These are phyloP conservation scores for Crithidia bombi DNA, from an alignment of 208 protist genomes.

Conservation along the genomic window DNA sequence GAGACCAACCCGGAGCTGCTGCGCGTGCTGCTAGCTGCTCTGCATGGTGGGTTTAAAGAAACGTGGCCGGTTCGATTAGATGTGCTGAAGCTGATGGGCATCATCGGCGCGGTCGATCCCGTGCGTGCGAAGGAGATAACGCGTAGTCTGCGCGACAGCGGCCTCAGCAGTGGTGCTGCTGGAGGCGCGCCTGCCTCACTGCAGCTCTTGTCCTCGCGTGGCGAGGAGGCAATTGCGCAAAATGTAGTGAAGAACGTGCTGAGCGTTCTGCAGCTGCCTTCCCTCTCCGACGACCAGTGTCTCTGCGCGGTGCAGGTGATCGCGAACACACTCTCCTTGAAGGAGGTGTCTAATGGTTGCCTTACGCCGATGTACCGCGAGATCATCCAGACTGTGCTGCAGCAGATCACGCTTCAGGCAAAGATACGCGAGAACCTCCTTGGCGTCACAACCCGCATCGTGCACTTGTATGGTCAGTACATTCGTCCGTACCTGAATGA, in stretches of 20 bases:
- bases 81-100: slow-evolving; percentile 90
- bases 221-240: slow-evolving; percentile 75
- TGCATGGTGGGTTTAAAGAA: slow-evolving; percentile 90
- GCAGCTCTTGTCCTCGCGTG: slow-evolving; percentile 25
- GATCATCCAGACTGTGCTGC: slow-evolving; percentile 71
- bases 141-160: slow-evolving; percentile 53
- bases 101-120: slow-evolving; percentile 88
- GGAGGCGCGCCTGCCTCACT: slow-evolving; percentile 28
- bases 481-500: slow-evolving; percentile 70
- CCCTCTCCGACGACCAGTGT: slow-evolving; percentile 84
- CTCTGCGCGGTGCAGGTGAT: slow-evolving; percentile 77
- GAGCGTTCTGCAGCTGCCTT: slow-evolving; percentile 81
- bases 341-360: slow-evolving; percentile 50
- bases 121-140: slow-evolving; percentile 83
- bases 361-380: slow-evolving; percentile 60
- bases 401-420: slow-evolving; percentile 54
- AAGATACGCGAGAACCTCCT: slow-evolving; percentile 78
- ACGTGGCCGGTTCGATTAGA: slow-evolving; percentile 87
- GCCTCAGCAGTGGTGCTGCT: slow-evolving; percentile 31
- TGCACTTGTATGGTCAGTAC: slow-evolving; percentile 63
- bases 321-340: slow-evolving; percentile 72
- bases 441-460: slow-evolving; percentile 58
- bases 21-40: slow-evolving; percentile 73
- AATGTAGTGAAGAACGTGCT: slow-evolving; percentile 77
- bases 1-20: slow-evolving; percentile 79